Conservation (phyloP, 2,329 filamentous ascomycete species). For the Intubia oerlemansii region DNA sequence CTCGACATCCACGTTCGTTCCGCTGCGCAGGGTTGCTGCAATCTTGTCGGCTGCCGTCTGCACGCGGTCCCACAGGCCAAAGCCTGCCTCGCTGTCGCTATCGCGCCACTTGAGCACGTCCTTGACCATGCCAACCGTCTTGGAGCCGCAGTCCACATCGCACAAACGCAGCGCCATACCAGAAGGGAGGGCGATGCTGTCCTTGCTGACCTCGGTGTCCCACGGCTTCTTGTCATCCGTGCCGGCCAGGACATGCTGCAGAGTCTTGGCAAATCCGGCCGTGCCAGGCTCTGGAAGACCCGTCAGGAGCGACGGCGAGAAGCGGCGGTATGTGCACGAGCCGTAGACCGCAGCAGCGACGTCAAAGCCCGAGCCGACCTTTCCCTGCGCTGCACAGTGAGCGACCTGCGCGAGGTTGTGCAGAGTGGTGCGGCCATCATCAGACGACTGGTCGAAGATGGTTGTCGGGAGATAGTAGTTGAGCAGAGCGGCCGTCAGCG, state of each 20-base stretch:
- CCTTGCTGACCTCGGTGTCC: constrained; percentile 60
- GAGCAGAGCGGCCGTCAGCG: constrained; percentile 59
- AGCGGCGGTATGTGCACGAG: constrained; percentile 78
- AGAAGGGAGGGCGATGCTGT: constrained; percentile 45
- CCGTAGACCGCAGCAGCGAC: constrained; percentile 86
- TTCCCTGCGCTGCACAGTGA: constrained; percentile 91
- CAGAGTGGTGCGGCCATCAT: constrained; percentile 35
- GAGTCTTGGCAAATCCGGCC: constrained; percentile 40
- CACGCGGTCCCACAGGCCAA: constrained; percentile 50
- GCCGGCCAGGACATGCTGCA: constrained; percentile 47
- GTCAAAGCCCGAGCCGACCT: constrained; percentile 90
- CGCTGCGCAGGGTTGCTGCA: constrained; percentile 37
- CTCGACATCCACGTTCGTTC: constrained; percentile 4
- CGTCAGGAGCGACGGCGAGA: constrained; percentile 57
- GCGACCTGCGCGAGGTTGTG: constrained; percentile 90
- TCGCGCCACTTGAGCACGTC: constrained; percentile 68
- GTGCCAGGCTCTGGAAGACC: constrained; percentile 43
- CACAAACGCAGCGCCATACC: constrained; percentile 75
- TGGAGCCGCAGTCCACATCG: constrained; percentile 82
- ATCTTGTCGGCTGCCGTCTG: constrained; percentile 56
- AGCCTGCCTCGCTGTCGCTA: constrained; percentile 39
- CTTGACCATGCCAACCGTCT: constrained; percentile 93
- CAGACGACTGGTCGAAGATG: constrained; percentile 33
- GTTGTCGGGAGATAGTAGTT: constrained; percentile 45
- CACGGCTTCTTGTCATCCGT: constrained; percentile 29